These are phyloP conservation scores for Globisporangium nunn DNA, from an alignment of 352 stramenopile species.

Conservation along the genomic window DNA sequence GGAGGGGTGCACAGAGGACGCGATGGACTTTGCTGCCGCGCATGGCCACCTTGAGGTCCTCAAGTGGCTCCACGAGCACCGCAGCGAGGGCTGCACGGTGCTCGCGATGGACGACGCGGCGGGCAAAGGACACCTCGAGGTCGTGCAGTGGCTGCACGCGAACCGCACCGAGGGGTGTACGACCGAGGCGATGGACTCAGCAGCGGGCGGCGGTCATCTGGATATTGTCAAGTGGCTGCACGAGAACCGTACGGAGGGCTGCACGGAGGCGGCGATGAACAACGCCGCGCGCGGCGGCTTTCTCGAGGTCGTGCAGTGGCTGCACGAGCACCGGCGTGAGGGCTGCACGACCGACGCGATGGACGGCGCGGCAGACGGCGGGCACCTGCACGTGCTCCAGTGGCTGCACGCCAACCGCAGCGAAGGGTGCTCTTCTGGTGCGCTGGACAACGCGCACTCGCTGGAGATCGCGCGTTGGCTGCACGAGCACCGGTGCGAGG, in stretches of 20 bases:
- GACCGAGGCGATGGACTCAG: conserved; percentile 9
- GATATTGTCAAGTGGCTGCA: conserved; percentile 51
- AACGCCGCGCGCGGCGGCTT: conserved; percentile 6
- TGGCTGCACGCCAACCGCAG: conserved; percentile 15
- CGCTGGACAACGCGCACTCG: conserved; percentile 13
- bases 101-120: conserved; percentile 18
- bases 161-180: conserved; percentile 8
- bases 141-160: conserved; percentile 15
- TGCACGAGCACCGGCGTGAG: conserved; percentile 10
- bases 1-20: conserved; percentile 15
- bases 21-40: conserved; percentile 20
- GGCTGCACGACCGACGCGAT: conserved; percentile 18
- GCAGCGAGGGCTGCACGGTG: conserved; percentile 13
- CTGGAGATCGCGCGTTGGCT: conserved; percentile 16
- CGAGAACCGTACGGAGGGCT: conserved; percentile 38
- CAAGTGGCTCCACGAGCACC: conserved; percentile 15
- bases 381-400: conserved; percentile 14
- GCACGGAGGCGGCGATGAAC: conserved; percentile 23
- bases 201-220: conserved; percentile 6
- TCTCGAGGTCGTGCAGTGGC: conserved; percentile 7
- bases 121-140: conserved; percentile 10
- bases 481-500: conserved; percentile 14
- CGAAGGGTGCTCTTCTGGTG: conserved; percentile 15
- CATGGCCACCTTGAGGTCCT: conserved; percentile 18
- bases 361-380: conserved; percentile 16